phyloP scores from a whole-genome alignment of 2,329 filamentous ascomycete species.

The Phaeomoniella chlamydospora region DNA sequence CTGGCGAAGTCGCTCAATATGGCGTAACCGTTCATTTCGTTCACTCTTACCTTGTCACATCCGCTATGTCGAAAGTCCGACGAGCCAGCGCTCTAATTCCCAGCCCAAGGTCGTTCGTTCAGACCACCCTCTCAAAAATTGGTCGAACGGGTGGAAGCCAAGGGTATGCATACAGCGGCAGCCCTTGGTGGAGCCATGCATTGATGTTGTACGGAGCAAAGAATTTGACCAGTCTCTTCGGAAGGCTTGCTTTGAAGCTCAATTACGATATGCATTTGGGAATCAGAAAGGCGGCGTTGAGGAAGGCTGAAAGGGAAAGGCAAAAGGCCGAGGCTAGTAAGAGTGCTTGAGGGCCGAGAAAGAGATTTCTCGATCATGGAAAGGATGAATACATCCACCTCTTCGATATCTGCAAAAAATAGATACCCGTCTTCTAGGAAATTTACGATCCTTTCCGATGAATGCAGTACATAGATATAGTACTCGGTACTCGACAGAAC shows the following conservation, averaged over 20 bases:
- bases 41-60: conserved; percentile 83
- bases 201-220: conserved; percentile 72
- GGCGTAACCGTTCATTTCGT: conserved; percentile 85
- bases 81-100: conserved; percentile 65
- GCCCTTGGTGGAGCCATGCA: conserved; percentile 86
- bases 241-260: conserved; percentile 38
- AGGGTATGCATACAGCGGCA: conserved; percentile 67
- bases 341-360: no score
- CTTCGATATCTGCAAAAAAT: no score
- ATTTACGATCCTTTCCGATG: no score
- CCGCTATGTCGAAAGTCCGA: conserved; percentile 93
- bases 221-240: conserved; percentile 44
- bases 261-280: conserved; percentile 64
- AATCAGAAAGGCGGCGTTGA: conserved; percentile 68
- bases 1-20: conserved; percentile 63
- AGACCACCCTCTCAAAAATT: conserved; percentile 62
- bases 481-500: no score
- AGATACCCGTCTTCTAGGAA: no score
- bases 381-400: no score
- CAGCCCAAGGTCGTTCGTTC: conserved; percentile 69
- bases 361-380: no score
- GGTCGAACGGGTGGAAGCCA: conserved; percentile 66
- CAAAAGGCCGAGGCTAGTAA: conserved; percentile 15
- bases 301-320: conserved; percentile 74
- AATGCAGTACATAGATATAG: no score